Base-by-base conservation (phyloP, 2,329 filamentous ascomycete genomes). In the Eurotiales sp. region DNA sequence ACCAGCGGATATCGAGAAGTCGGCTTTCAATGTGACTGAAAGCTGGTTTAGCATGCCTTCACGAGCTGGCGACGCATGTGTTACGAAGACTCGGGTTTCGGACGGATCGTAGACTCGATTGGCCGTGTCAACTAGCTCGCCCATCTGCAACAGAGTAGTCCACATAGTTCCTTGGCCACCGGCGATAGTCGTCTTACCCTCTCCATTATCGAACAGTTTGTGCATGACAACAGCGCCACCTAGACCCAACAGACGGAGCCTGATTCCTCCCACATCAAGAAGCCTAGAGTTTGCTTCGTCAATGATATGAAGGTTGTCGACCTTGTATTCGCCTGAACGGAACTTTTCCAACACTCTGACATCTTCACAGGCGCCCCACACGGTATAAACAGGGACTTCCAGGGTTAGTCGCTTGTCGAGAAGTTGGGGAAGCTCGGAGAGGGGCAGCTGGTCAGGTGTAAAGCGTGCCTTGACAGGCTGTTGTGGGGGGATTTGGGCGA, bases 101-200 rank as follows among this genome's bases (percentile, higher is more conserved):
- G 92, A 96, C 2, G 93, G 93, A 66, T 99, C 93, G 73, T 97
- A 99, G 54, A 99, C 93, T 62, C 93, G 89, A 71, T 96, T 96
- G 15, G 93, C 93, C 3, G 95, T 99, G 69, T 99, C 93, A 49
- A 99, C 90, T 45, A 99, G 79, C 74, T 99, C 93, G 48, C 93
- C 93, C 87, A 99, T 99, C 73, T 99, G 93, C 58, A 99, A 74
- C 25, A 99, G 77, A 6, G 93, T 99, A 7, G 93, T 99, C 93
- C 93, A 99, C 93, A 99, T 99, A 41, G 93, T 99, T 56, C 93
- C 93, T 71, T 99, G 93, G 17, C 93, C 93, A 67, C 93, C 93
- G 19, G 93, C 93, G 71, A 99, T 99, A 2, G 95, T 99, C 46
- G 93, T 99, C 71, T 92, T 86, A 55, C 93, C 93, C 67, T 99